phyloP scores from a whole-genome alignment of 441 rosid genomes.

The Erodium trifolium region DNA sequence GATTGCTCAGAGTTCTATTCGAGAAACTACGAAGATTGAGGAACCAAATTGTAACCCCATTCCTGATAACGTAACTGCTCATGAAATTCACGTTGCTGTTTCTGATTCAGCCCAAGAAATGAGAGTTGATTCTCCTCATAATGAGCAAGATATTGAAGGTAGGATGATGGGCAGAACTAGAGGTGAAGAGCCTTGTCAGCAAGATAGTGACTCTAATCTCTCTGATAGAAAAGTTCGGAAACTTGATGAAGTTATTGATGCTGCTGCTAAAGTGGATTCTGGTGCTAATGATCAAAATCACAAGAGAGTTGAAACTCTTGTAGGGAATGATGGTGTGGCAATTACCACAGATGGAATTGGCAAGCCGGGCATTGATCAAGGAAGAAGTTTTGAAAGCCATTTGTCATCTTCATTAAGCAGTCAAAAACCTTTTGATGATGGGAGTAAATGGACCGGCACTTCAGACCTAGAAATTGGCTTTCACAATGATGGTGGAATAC shows the following conservation, averaged over 20 bases:
- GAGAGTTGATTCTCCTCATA: constrained; percentile 29
- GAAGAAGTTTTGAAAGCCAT: constrained; percentile 22
- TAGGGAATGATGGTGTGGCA: constrained; percentile 21
- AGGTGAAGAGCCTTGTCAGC: constrained; percentile 24
- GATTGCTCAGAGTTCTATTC: constrained; percentile 71
- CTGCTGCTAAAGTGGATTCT: constrained; percentile 26
- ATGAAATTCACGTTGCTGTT: constrained; percentile 26
- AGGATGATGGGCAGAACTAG: constrained; percentile 21
- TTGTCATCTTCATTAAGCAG: constrained; percentile 8
- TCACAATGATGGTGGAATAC: constrained; percentile 15
- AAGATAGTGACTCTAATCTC: constrained; percentile 21
- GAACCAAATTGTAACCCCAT: constrained; percentile 22
- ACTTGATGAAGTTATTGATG: constrained; percentile 21
- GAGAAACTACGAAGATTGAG: constrained; percentile 32
- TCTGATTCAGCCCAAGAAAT: constrained; percentile 26
- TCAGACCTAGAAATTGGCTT: constrained; percentile 25
- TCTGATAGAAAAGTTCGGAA: constrained; percentile 23
- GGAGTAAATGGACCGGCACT: constrained; percentile 15
- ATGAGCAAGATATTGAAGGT: constrained; percentile 29
- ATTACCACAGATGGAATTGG: constrained; percentile 20
- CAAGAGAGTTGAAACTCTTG: constrained; percentile 18
- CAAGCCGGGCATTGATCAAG: constrained; percentile 23
- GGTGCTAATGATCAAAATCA: constrained; percentile 19
- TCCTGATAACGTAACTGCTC: constrained; percentile 27
- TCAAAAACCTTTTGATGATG: constrained; percentile 17